Evolutionary conservation across 768 basidiomycete genomes (phyloP), one percentile per base, ranked within the genome.

Genomic region (Lactarius trivialis): DNA sequence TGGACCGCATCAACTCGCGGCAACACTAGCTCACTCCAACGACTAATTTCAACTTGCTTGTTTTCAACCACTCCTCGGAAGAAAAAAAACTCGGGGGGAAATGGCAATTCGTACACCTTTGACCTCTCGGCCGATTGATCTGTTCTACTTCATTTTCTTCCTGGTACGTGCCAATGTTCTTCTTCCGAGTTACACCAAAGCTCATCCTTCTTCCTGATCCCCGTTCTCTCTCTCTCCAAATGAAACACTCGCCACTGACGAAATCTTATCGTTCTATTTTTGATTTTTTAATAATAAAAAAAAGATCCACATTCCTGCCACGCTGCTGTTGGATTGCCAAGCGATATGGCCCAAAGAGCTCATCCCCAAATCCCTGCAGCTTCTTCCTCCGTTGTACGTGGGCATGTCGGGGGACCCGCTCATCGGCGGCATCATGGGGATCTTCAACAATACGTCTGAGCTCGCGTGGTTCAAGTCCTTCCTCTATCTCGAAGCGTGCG

Each of bases 101-200:
- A 54, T 39, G 56, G 26, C 28, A 9, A 1, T 34, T 48, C 60
- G 68, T n/a, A 67, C 56, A 55, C 77, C 85, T 15, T 73, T 89
- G 36, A 73, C 73, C 3, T 75, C 81, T 32, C 84, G 88, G 61
- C 85, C 85, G 14, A 65, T 83, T 43, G 88, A 90, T 70, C 67
- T 88, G 3, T 32, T 89, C 3, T 92, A 91, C 70, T 88, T 89
- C 63, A 55, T 68, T 0, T 92, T 89, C 75, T 91, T 90, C 66
- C 67, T 85, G 60, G 88, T 85, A 64, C 62, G 82, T 32, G 17
- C 28, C 39, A 30, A 4, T 33, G 30, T 15, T 14, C 37, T n/a
- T 34, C 60, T n/a, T 5, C 36, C 36, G 36, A 14, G 36, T 36
- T n/a, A 45, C 12, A 4, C 5, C 45, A 24, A 24, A 12, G 15